These are phyloP conservation scores for Phoma sp. DNA, from an alignment of 2,329 filamentous ascomycete species.

Conservation along the genomic window DNA sequence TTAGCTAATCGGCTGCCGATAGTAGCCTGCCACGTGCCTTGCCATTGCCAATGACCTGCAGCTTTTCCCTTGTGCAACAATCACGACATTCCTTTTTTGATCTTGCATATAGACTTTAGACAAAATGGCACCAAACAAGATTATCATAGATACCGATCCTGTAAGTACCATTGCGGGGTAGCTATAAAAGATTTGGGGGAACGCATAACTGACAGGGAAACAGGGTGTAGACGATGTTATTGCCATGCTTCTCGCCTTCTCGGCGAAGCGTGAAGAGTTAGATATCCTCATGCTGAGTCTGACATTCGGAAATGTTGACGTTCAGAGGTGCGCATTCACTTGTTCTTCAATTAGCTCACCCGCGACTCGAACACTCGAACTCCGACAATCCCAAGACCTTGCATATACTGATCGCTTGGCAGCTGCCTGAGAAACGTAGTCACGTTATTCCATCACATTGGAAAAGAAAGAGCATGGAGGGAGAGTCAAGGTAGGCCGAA, in stretches of 20 bases:
- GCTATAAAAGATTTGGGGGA: not conserved
- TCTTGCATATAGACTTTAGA: slow-evolving; percentile 1
- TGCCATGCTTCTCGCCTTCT: slow-evolving; percentile 84
- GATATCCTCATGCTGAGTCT: slow-evolving; percentile 86
- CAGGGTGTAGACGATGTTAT: slow-evolving; percentile 88
- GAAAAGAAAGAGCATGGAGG: slow-evolving; percentile 87
- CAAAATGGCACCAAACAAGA: slow-evolving; percentile 58
- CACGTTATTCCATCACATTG: slow-evolving; percentile 88
- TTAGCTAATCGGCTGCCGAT: slow-evolving; percentile 32
- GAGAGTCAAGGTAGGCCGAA: slow-evolving; percentile 68
- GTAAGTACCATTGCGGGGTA: slow-evolving; percentile 55
- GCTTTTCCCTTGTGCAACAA: slow-evolving; percentile 9
- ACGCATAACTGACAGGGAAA: not conserved
- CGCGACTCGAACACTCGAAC: not conserved
- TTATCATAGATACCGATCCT: slow-evolving; percentile 97
- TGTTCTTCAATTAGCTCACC: not conserved
- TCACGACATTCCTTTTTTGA: slow-evolving; percentile 6
- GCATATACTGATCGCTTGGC: not conserved
- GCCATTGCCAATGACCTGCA: slow-evolving; percentile 2
- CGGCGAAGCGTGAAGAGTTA: slow-evolving; percentile 80
- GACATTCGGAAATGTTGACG: slow-evolving; percentile 91
- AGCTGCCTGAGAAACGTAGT: slow-evolving; percentile 89
- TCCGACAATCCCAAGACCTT: not conserved
- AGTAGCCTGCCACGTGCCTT: slow-evolving; percentile 12
- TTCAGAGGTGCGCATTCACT: slow-evolving; percentile 68